Evolutionary conservation across 805 yeast genomes (phyloP).

Genomic region (Metschnikowia lochheadii): DNA sequence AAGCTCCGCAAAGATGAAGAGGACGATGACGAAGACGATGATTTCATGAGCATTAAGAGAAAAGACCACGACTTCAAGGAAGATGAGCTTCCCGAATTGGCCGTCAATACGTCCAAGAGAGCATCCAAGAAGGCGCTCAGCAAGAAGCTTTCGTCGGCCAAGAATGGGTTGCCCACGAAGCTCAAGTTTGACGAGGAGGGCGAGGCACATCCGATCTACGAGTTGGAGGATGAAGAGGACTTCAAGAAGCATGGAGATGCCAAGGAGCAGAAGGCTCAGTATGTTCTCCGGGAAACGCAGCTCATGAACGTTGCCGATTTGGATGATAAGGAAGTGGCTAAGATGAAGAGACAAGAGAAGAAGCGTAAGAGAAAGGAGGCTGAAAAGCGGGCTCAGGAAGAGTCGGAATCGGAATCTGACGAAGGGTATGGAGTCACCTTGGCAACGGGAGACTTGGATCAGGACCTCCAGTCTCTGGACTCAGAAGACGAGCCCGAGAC

Average conservation of each 20-base stretch:
- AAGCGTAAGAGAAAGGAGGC: conserved; percentile 82
- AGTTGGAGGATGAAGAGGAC: conserved; percentile 84
- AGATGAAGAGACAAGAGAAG: conserved; percentile 77
- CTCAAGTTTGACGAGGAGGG: conserved; percentile 93
- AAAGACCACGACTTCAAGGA: conserved; percentile 67
- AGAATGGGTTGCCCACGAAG: conserved; percentile 69
- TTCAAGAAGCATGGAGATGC: conserved; percentile 75
- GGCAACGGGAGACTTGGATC: conserved; percentile 39
- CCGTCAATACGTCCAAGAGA: conserved; percentile 73
- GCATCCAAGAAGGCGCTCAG: conserved; percentile 82
- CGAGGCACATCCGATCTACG: conserved; percentile 84
- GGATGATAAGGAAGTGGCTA: conserved; percentile 74
- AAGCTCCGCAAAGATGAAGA: conserved; percentile 20
- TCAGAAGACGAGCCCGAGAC: conserved; percentile 32
- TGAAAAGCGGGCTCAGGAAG: conserved; percentile 51
- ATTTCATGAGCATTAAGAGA: conserved; percentile 78
- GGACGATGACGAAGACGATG: conserved; percentile 52
- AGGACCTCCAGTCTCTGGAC: conserved; percentile 40
- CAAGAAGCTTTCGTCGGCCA: conserved; percentile 64
- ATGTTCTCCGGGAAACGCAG: conserved; percentile 60
- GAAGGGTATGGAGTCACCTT: conserved; percentile 30
- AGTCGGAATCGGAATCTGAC: conserved; percentile 26
- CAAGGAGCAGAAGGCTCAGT: conserved; percentile 59
- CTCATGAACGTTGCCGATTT: conserved; percentile 69
- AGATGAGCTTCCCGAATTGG: conserved; percentile 58